A percentile compares a stretch with the other conserved stretches of the same genome.
Conservation (phyloP, 768 basidiomycete genomes). For the Calvatia gigantea region DNA sequence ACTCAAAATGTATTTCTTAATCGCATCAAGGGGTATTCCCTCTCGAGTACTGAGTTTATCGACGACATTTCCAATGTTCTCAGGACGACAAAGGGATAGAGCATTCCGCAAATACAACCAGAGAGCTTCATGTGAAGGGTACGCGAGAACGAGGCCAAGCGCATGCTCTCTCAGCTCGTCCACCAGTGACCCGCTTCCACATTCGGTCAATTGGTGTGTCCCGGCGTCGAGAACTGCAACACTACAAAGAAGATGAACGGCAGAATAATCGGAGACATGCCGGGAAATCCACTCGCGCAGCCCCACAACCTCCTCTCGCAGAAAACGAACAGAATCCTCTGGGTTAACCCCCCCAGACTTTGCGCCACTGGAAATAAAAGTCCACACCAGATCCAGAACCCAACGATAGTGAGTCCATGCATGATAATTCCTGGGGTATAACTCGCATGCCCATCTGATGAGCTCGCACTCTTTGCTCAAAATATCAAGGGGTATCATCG, state of each 20-base stretch:
- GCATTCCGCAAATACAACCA: conserved; percentile 55
- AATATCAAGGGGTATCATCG: conserved; percentile 30
- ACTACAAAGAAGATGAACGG: conserved; percentile 52
- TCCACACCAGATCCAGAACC: conserved; percentile 34
- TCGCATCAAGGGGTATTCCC: conserved; percentile 3
- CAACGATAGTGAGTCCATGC: conserved; percentile 66
- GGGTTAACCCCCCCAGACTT: conserved; percentile 14
- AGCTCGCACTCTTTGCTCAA: conserved; percentile 47
- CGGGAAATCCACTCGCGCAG: conserved; percentile 51
- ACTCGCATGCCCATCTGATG: conserved; percentile 47
- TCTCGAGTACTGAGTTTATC: background rate
- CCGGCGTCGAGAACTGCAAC: conserved; percentile 20
- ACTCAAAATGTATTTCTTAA: conserved; percentile 6
- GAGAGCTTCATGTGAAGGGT: conserved; percentile 57
- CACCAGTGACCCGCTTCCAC: conserved; percentile 9
- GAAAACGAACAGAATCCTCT: conserved; percentile 25
- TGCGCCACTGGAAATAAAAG: conserved; percentile 12
- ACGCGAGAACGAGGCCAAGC: conserved; percentile 42
- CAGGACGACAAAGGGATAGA: conserved; percentile 5
- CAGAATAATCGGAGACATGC: conserved; percentile 69
- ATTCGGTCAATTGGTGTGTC: background rate
- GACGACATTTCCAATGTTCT: conserved; percentile 15
- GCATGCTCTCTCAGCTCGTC: conserved; percentile 37
- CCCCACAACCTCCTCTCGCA: conserved; percentile 34
- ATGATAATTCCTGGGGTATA: conserved; percentile 71